Evolutionary conservation across 495 filamentous ascomycete genomes (phyloP).

Genomic region (Hypoxylon trugodes): DNA sequence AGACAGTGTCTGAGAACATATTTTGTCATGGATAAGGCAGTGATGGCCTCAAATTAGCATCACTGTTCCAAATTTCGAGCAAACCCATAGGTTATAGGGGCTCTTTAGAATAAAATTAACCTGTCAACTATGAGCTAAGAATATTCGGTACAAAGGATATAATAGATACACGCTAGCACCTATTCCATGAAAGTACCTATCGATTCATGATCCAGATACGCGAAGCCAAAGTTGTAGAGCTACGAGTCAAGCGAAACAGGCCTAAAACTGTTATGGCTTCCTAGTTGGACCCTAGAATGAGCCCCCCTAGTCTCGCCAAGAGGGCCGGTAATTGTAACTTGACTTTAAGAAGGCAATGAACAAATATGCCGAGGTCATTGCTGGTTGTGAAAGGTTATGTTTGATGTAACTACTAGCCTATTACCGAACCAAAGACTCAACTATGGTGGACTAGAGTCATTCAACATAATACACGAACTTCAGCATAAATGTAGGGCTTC

Average conservation of each 20-base stretch:
- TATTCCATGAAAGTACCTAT: conserved; percentile 1
- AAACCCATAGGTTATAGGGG: not conserved
- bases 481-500: not conserved
- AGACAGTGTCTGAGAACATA: not conserved
- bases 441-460: not conserved
- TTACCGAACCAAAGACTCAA: too few relatives aligned
- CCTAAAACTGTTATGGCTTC: conserved; percentile 21
- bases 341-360: conserved; percentile 13
- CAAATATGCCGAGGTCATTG: conserved; percentile 31
- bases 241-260: conserved; percentile 33
- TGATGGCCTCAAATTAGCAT: conserved; percentile 7
- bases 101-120: not conserved
- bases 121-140: not conserved
- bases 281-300: conserved; percentile 26
- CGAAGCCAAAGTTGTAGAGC: conserved; percentile 7
- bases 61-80: conserved; percentile 4
- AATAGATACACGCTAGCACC: not conserved
- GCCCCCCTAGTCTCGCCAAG: conserved; percentile 38
- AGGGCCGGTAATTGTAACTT: conserved; percentile 32
- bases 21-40: conserved; percentile 5
- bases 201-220: conserved; percentile 27
- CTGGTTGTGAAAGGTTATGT: too few relatives aligned
- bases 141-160: conserved; percentile 10
- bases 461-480: conserved; percentile 4
- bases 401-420: too few relatives aligned